Evolutionary conservation across 345 rosid species (phyloP), one percentile per base, ranked within the genome.

Genomic region (Corymbia maculata): DNA sequence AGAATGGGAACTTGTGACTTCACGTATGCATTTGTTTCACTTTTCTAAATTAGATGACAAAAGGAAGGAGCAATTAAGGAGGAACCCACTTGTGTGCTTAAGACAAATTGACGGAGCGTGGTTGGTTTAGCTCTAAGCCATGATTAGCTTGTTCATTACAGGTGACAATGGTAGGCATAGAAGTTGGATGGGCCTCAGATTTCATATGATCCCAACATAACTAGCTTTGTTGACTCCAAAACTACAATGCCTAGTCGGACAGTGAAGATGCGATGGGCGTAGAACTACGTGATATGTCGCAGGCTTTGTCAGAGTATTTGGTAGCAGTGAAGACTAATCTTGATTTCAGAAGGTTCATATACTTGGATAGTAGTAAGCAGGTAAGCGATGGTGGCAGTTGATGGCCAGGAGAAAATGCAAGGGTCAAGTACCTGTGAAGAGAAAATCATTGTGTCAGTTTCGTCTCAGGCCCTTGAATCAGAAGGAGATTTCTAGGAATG

Each of bases 401-500:
- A 91, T 26, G 95, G 90, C 85, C 95, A 94, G 89, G 94, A 94
- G 91, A 91, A 92, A 55, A 90, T 91, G 91, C 94, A 90, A 32
- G 94, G 85, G 86, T 87, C 93, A 3, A 91, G 91, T n/a, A 91
- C 90, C 88, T 85, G 90, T 9, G 92, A 87, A 70, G 99, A 98
- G 92, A 98, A 92, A 87, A 94, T 98, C 88, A 91, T 94, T 53
- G 99, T 97, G 88, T 96, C 98, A 47, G 97, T 98, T 98, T 89
- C 97, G 99, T 80, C 85, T 98, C 90, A 92, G 99, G 93, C 99
- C 98, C 87, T 89, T 98, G 93, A 98, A 90, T 92, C 95, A 91
- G 90, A 98, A 93, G 93, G 99, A 98, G 91, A 93, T 88, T 89
- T 92, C 94, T 51, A 94, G 92, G 88, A 89, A 94, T 87, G 99